Percentiles rank a stretch among this genome's conserved stretches.
These are phyloP conservation scores for Solanum peruvianum DNA, from an alignment of 257 asterid genomes.

Conservation along the genomic window DNA sequence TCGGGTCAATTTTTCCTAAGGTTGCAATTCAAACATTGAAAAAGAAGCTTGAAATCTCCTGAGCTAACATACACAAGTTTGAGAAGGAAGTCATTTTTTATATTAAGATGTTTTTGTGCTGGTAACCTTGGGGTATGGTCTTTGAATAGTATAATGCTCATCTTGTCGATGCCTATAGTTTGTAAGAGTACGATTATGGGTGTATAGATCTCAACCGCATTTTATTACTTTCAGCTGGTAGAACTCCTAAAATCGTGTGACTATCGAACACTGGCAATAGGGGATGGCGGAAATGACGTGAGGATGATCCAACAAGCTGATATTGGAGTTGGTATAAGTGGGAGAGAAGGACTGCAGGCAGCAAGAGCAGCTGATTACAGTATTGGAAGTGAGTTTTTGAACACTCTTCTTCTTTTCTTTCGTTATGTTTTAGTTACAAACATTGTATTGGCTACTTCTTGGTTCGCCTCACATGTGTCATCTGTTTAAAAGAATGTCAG, in stretches of 20 bases:
- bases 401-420: not conserved
- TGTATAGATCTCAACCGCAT: not conserved
- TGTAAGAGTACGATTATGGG: not conserved
- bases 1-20: not conserved
- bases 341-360: slow-evolving; percentile 98
- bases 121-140: not conserved
- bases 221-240: slow-evolving; percentile 52
- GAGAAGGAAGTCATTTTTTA: not conserved
- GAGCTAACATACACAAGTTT: not conserved
- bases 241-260: slow-evolving; percentile 88
- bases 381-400: slow-evolving; percentile 76
- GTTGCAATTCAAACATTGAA: not conserved
- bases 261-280: slow-evolving; percentile 96
- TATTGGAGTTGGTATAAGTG: slow-evolving; percentile 99
- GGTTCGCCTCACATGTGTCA: not conserved
- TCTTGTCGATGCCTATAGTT: not conserved
- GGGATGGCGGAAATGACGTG: slow-evolving; percentile 99
- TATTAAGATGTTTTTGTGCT: not conserved
- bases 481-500: not conserved
- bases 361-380: slow-evolving; percentile 99
- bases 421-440: not conserved
- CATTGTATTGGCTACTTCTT: not conserved
- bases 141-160: not conserved
- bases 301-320: slow-evolving; percentile 99
- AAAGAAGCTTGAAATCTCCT: not conserved